Base-by-base conservation (phyloP, 164 flowering plant genomes). In the Tinospora cordifolia region DNA sequence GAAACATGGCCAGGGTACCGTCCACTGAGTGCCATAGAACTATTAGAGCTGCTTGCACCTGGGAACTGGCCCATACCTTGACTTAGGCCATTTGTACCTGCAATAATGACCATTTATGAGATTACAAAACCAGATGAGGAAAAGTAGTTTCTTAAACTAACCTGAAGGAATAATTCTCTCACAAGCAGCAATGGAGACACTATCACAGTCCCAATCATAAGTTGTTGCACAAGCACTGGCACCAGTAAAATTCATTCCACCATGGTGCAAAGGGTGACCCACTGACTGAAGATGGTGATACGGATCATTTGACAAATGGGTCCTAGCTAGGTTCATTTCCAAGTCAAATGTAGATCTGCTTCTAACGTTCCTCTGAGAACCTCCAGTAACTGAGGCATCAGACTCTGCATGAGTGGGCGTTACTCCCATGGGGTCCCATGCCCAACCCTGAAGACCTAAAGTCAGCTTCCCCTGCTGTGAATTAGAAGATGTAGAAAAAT, bases 351-450 rank as follows among this genome's bases (percentile, higher is more conserved):
- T 74, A 65, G 86, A 62, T 66, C 89, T 81, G 70, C 89, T 87
- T 80, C 96, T 82, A 69, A 90, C 92, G 79, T 88, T 90, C 78
- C 92, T 82, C 13, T 65, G 62, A 66, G 85, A 81, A 71, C 81
- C 71, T 71, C 85, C 92, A 44, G 84, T 81, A 19, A 81, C 75
- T 41, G 84, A 77, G 46, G 80, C 78, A 64, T 72, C 74, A 72
- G 74, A 75, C 34, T 82, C 79, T 76, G 80, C 74, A 40, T 78
- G 83, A 72, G 66, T 24, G 6, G 82, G 77, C 62, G 57, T 51
- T 66, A 67, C 39, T 47, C 75, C 63, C 47, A 62, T 21, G 14
- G 70, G 76, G 58, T 84, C 88, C 87, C 89, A 76, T 24, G 76
- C 77, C 62, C 74, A 40, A 69, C 79, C 77, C 54, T 82, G 87